Evolutionary conservation across 257 asterid species (phyloP), one percentile per base, ranked within the genome.

Genomic region (Lithospermum erythrorhizon): DNA sequence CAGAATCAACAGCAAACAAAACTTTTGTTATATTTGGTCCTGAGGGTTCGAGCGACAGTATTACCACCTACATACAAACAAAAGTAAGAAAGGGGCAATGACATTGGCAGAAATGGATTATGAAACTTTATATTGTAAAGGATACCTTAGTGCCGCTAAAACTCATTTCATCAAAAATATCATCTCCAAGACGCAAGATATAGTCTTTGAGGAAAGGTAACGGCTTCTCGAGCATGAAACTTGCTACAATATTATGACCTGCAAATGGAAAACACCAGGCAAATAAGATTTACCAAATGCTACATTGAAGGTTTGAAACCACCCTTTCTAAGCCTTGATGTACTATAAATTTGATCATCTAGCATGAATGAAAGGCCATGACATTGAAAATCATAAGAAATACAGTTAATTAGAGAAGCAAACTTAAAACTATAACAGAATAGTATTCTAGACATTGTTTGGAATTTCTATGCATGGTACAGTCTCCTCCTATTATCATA

Each of bases 191-290:
- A 64, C 61, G 90, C 68, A 75, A 37, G 68, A 65, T 81, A 64
- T 83, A 62, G 68, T 86, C 85, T 67, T 87, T 68, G 69, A 93
- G 79, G 69, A 75, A 79, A 17, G 94, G 81, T 64, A 75, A 80
- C 30, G 95, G 77, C 71, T 77, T 86, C 47, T 71, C 71, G 68
- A 89, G 74, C 83, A 70, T 74, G 73, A 93, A 93, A 70, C 95
- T 84, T 57, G 95, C 97, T 47, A 89, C 97, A 48, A 87, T 75
- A 67, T 86, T 83, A 82, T 78, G 84, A 75, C 94, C 97, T 89
- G 83, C 58, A 65, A 68, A 9, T n/a, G 29, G 29, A 30, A 17
- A 10, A 63, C 61, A 64, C 19, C 18, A 57, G 51, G 37, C 55
- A 58, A 30, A 63, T 17, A 37, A 19, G 48, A 45, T 63, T 16